phyloP scores from a whole-genome alignment of 257 asterid species.

The Solanum megistacrolobum region DNA sequence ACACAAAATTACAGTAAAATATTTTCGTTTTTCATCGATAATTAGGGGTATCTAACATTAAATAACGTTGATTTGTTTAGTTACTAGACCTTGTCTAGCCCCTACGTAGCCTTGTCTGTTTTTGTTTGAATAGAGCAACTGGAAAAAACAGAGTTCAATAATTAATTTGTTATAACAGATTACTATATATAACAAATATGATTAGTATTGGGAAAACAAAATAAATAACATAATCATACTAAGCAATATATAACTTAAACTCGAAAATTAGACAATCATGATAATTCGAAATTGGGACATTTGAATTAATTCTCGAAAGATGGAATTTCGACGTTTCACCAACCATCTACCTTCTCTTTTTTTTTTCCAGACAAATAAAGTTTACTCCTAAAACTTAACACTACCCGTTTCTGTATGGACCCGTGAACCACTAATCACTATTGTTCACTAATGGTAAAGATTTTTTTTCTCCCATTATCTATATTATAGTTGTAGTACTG shows the following conservation, averaged over 20 bases:
- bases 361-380: neutral
- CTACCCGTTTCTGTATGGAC: neutral
- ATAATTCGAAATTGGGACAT: too few species aligned
- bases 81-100: neutral
- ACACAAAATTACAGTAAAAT: neutral
- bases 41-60: neutral
- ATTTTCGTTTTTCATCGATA: neutral
- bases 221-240: neutral
- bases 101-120: neutral
- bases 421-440: slow-evolving; percentile 41
- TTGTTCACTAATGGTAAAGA: slow-evolving; percentile 11
- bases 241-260: neutral
- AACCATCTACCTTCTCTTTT: neutral
- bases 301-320: neutral
- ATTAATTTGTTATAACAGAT: neutral
- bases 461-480: neutral
- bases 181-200: neutral
- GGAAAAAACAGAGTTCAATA: neutral
- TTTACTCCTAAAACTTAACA: neutral
- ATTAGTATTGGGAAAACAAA: too few species aligned
- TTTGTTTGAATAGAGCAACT: neutral
- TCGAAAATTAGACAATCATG: accelerated
- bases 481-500: neutral
- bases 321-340: neutral
- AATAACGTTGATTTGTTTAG: neutral